Evolutionary conservation across 441 rosid genomes (phyloP), one percentile per base, ranked within the genome.

Genomic region (Erodium texanum): DNA sequence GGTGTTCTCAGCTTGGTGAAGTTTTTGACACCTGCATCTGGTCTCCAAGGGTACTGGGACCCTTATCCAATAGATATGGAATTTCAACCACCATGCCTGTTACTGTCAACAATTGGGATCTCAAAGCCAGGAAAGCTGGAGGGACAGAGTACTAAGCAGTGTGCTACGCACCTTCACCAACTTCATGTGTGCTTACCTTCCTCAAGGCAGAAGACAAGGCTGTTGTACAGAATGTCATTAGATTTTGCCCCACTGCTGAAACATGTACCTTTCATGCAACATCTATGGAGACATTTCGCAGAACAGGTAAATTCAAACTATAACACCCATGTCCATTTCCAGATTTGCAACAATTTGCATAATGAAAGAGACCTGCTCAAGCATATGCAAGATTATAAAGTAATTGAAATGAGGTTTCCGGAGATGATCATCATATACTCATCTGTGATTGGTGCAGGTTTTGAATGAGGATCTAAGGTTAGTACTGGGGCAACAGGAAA

Each of bases 11-110:
- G 97, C 76, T 79, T 93, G 80, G 97, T 93, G 80, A 87, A 89
- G 63, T 90, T 93, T 74, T 82, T 93, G 71, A 89, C 99, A 0
- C 96, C 99, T 54, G 78, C 93, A 64, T 87, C 97, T 7, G 89
- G 93, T 68, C 87, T 93, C 5, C 90, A 89, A 85, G 99, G 97
- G 76, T 86, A 87, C 74, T 93, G 98, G 98, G 97, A 93, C 64
- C 97, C 98, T 2, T 93, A 93, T 71, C 98, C 98, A 43, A 93
- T 93, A 34, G 97, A 90, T 74, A 93, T 93, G 98, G 98, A 93
- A 73, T 93, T 90, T 71, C 86, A 80, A 80, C 98, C 98, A 1
- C 98, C 98, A 68, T 93, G 98, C 80, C 85, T 93, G 76, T 97
- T 93, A 64, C 71, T 90, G 70, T 93, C 99, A 7, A 93, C 97